Evolutionary conservation across 768 basidiomycete species (phyloP).

Genomic region (Lentinula edodes): DNA sequence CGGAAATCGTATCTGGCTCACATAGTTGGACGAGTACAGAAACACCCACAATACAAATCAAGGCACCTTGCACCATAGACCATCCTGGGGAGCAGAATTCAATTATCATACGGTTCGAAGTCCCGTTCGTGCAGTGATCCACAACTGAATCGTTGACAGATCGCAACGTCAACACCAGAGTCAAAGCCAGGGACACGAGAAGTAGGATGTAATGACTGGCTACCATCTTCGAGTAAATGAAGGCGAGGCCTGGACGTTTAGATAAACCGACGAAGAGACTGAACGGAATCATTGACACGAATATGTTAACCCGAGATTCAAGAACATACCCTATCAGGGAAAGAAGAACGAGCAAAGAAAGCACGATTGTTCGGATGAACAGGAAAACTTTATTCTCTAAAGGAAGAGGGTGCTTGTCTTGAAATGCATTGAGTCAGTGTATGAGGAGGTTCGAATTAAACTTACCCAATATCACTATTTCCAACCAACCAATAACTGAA

Average conservation of each 20-base stretch:
- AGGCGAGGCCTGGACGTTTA: constrained; percentile 10
- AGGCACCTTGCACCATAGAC: constrained; percentile 11
- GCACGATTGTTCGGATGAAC: constrained; percentile 12
- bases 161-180: constrained; percentile 9
- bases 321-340: constrained; percentile 14
- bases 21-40: constrained; percentile 10
- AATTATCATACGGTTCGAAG: constrained; percentile 9
- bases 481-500: constrained; percentile 16
- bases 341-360: constrained; percentile 15
- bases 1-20: constrained; percentile 2
- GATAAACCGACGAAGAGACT: constrained; percentile 11
- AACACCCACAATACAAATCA: constrained; percentile 11
- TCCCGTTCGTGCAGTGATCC: constrained; percentile 11
- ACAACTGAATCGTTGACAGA: constrained; percentile 7
- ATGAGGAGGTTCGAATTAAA: neutral
- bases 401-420: constrained; percentile 10
- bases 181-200: constrained; percentile 9
- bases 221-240: constrained; percentile 14
- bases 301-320: neutral
- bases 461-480: constrained; percentile 14
- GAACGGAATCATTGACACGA: neutral
- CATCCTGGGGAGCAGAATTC: constrained; percentile 15
- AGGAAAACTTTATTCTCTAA: constrained; percentile 9
- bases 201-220: constrained; percentile 11
- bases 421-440: neutral